Evolutionary conservation across 306 rosid species (phyloP).

Genomic region (Sicyos baderoa): DNA sequence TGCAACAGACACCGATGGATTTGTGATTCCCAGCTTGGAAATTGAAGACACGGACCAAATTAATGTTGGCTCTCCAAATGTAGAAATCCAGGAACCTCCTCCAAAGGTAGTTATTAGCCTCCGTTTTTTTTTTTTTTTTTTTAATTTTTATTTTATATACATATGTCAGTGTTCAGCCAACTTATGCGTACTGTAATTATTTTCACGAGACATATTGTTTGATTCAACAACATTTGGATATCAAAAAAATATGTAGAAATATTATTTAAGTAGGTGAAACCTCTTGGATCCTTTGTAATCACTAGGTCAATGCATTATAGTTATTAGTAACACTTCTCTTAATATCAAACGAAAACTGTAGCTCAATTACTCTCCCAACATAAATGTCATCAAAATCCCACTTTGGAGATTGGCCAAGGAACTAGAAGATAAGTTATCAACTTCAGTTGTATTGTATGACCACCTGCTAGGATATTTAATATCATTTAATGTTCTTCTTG

Average conservation of each 20-base stretch:
- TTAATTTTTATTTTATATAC: no score
- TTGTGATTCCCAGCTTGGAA: conserved; percentile 91
- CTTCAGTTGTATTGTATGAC: no score
- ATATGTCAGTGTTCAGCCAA: no score
- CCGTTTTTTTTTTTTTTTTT: not conserved
- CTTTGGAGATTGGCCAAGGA: not conserved
- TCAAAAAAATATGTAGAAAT: no score
- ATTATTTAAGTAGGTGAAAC: no score
- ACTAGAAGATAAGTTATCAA: not conserved
- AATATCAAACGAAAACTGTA: no score
- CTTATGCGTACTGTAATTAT: no score
- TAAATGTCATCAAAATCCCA: not conserved
- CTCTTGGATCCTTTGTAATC: no score
- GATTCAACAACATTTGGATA: no score
- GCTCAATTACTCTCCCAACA: not conserved
- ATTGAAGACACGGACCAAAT: conserved; percentile 44
- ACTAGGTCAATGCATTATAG: not conserved
- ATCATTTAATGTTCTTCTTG: not conserved
- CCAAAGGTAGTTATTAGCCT: conserved; percentile 36
- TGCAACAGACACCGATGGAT: conserved; percentile 78
- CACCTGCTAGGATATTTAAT: no score
- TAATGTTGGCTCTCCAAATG: conserved; percentile 29
- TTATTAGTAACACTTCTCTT: not conserved
- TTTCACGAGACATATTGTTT: no score
- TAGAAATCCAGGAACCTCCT: conserved; percentile 53